These are phyloP conservation scores for Camellia sinensis DNA, from an alignment of 148 eudicot species.

Conservation along the genomic window DNA sequence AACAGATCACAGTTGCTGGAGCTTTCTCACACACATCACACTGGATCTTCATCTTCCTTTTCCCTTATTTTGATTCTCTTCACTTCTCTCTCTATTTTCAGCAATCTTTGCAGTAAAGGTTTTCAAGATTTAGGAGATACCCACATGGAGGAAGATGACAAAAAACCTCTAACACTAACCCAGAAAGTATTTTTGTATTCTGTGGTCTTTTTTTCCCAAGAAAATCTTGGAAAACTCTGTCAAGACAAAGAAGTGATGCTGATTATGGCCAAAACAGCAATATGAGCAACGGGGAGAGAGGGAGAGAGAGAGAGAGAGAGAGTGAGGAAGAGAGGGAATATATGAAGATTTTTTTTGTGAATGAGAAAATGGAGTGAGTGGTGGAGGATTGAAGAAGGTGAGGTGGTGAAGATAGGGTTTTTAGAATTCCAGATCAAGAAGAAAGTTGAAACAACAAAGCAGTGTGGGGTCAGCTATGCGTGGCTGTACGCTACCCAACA, in stretches of 20 bases:
- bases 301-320: not conserved
- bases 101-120: not conserved
- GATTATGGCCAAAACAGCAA: not conserved
- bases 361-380: not conserved
- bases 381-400: not conserved
- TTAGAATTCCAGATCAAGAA: not conserved
- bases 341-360: not conserved
- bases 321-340: not conserved
- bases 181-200: not conserved
- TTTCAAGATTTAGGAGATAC: conserved; percentile 3
- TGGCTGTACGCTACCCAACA: not conserved
- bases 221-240: not conserved
- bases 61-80: not conserved
- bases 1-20: conserved; percentile 84
- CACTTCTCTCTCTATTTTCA: not conserved
- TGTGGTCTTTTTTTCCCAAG: not conserved
- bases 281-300: not conserved
- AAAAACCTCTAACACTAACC: not conserved
- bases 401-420: not conserved
- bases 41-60: conserved; percentile 49
- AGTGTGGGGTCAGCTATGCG: not conserved
- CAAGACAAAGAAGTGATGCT: not conserved
- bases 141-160: conserved; percentile 1
- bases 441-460: not conserved
- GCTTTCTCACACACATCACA: conserved; percentile 71